phyloP scores from a whole-genome alignment of 1,284 basidiomycete species.

The Violaceomyces palustris region DNA sequence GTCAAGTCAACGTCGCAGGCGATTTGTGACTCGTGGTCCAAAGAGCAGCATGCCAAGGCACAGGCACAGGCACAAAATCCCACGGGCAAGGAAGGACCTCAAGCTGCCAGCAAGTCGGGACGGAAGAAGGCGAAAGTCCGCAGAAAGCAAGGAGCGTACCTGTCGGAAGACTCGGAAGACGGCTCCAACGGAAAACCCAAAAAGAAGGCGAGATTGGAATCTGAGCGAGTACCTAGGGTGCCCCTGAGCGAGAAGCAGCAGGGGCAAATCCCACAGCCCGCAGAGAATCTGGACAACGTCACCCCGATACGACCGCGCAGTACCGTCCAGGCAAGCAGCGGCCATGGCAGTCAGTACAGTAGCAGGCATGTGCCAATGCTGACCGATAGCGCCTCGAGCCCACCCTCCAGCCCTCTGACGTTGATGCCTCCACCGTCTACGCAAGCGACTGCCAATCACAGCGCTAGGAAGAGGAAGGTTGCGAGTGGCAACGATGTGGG shows the following conservation, averaged over 20 bases:
- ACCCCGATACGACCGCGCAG: conserved; percentile 27
- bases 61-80: too few species aligned
- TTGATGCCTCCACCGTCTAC: conserved; percentile 40
- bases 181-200: too few species aligned
- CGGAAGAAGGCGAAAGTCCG: too few species aligned
- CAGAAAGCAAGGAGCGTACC: too few species aligned
- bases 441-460: conserved; percentile 28
- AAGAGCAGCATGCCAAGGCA: too few species aligned
- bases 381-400: conserved; percentile 42
- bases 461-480: conserved; percentile 35
- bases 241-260: conserved; percentile 11
- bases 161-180: too few species aligned
- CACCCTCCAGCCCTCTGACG: conserved; percentile 35
- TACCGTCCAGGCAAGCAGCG: conserved; percentile 28
- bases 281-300: conserved; percentile 16
- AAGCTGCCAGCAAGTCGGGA: too few species aligned
- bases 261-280: conserved; percentile 7
- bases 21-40: too few species aligned
- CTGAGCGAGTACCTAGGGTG: conserved; percentile 3
- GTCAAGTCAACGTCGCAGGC: too few species aligned
- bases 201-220: too few species aligned
- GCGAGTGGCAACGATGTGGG: conserved; percentile 19
- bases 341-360: conserved; percentile 20
- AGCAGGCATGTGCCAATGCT: conserved; percentile 32
- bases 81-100: too few species aligned